A percentile compares a stretch with the other conserved stretches of the same genome.
Conservation (phyloP, 2,329 filamentous ascomycete genomes). For the Chrysoporthe deuterocubensis region DNA sequence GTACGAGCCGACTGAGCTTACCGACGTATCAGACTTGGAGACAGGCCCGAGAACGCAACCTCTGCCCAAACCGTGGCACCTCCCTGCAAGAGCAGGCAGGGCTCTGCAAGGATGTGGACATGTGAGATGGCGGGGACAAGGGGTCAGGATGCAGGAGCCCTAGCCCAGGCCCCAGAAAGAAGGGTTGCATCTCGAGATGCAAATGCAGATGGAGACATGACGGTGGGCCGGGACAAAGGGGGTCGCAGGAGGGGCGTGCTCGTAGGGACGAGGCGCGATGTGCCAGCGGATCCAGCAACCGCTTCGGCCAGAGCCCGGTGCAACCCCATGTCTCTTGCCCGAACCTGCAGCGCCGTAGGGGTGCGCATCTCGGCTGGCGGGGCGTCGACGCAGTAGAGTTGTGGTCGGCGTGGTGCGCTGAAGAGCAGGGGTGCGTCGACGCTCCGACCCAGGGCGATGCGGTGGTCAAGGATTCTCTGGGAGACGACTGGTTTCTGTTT, state of each 20-base stretch:
- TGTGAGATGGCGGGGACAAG: slow-evolving; percentile 27
- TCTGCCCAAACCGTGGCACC: slow-evolving; percentile 23
- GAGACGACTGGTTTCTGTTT: slow-evolving; percentile 28
- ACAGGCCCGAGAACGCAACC: slow-evolving; percentile 25
- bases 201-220: slow-evolving; percentile 29
- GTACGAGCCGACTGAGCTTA: slow-evolving; percentile 14
- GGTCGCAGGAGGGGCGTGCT: slow-evolving; percentile 12
- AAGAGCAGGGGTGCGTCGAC: slow-evolving; percentile 12
- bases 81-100: slow-evolving; percentile 22
- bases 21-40: slow-evolving; percentile 29
- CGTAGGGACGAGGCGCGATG: slow-evolving; percentile 14
- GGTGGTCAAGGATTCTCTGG: slow-evolving; percentile 25
- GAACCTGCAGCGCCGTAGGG: background rate
- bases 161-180: slow-evolving; percentile 28
- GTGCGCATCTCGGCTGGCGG: background rate
- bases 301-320: slow-evolving; percentile 16
- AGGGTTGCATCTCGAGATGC: slow-evolving; percentile 30
- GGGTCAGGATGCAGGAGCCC: slow-evolving; percentile 26
- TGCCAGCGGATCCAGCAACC: slow-evolving; percentile 11
- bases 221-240: slow-evolving; percentile 26
- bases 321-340: slow-evolving; percentile 15
- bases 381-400: slow-evolving; percentile 25
- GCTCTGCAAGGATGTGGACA: slow-evolving; percentile 22
- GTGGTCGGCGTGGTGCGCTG: slow-evolving; percentile 14
- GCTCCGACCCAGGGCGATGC: slow-evolving; percentile 20